Evolutionary conservation across 352 stramenopile genomes (phyloP).

Genomic region (Globisporangium perplexum): DNA sequence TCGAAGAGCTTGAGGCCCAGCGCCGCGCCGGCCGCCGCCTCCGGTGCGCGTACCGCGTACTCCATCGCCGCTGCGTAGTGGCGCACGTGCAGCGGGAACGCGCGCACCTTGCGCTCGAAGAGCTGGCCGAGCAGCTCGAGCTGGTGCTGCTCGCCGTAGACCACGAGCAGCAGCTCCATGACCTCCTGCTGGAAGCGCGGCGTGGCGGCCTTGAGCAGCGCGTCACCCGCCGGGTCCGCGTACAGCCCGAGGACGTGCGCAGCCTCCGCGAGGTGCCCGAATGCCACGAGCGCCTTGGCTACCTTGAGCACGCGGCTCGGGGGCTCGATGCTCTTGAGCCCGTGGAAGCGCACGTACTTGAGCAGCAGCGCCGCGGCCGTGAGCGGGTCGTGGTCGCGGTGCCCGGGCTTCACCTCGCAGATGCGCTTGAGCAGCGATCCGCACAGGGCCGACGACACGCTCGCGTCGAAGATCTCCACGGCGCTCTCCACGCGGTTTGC

Average conservation of each 20-base stretch:
- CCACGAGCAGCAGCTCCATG: slow-evolving; percentile 66
- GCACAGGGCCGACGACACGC: slow-evolving; percentile 25
- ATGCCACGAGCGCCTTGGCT: slow-evolving; percentile 32
- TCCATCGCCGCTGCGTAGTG: slow-evolving; percentile 75
- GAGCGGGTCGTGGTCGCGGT: slow-evolving; percentile 22
- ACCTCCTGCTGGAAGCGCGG: slow-evolving; percentile 54
- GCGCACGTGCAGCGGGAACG: slow-evolving; percentile 42
- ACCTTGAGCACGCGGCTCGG: slow-evolving; percentile 40
- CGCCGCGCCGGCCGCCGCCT: slow-evolving; percentile 21
- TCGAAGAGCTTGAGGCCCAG: slow-evolving; percentile 71
- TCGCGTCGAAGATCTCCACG: slow-evolving; percentile 45
- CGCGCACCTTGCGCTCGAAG: slow-evolving; percentile 40
- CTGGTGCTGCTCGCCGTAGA: slow-evolving; percentile 48
- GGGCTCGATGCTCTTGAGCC: slow-evolving; percentile 25
- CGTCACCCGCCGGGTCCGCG: slow-evolving; percentile 23
- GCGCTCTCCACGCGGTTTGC: slow-evolving; percentile 27
- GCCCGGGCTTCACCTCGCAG: slow-evolving; percentile 18
- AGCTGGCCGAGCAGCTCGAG: slow-evolving; percentile 39
- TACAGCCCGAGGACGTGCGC: slow-evolving; percentile 53
- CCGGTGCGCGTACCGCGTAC: slow-evolving; percentile 25
- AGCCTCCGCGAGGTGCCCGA: slow-evolving; percentile 36
- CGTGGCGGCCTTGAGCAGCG: slow-evolving; percentile 46
- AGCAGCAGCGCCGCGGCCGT: slow-evolving; percentile 44
- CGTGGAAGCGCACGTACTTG: slow-evolving; percentile 50
- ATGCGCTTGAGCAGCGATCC: slow-evolving; percentile 30